Conservation (phyloP, 164 flowering plant species). For the Nelumbo lutea region DNA sequence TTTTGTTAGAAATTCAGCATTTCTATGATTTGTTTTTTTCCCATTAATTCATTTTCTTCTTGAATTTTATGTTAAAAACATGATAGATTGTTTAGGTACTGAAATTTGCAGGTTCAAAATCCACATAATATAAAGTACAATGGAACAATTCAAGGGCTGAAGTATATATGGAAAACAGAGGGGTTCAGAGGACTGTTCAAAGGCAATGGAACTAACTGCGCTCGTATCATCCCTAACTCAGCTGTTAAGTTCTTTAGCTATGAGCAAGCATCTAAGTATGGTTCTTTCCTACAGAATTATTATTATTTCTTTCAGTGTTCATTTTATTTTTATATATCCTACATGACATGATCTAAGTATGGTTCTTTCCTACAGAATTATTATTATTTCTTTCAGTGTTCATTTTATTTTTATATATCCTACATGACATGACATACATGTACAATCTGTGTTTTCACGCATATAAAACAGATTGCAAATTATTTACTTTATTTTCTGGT, state of each 20-base stretch:
- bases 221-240: conserved; percentile 93
- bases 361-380: not conserved
- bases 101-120: conserved; percentile 72
- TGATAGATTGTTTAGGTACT: conserved; percentile 3
- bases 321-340: too few relatives aligned
- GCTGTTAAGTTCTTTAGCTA: conserved; percentile 98
- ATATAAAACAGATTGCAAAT: too few relatives aligned
- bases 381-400: too few relatives aligned
- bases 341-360: conserved; percentile 75
- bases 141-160: conserved; percentile 91
- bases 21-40: not conserved
- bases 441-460: too few relatives aligned
- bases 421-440: too few relatives aligned
- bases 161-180: conserved; percentile 89
- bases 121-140: conserved; percentile 84
- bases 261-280: conserved; percentile 89
- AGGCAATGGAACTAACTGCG: conserved; percentile 98
- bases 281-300: not conserved
- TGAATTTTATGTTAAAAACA: not conserved
- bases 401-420: too few relatives aligned
- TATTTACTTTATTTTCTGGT: too few relatives aligned
- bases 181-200: conserved; percentile 89
- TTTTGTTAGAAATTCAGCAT: not conserved
- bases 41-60: not conserved
- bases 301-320: too few relatives aligned